Conservation (phyloP, 768 basidiomycete species). For the Lentinula raphanica region DNA sequence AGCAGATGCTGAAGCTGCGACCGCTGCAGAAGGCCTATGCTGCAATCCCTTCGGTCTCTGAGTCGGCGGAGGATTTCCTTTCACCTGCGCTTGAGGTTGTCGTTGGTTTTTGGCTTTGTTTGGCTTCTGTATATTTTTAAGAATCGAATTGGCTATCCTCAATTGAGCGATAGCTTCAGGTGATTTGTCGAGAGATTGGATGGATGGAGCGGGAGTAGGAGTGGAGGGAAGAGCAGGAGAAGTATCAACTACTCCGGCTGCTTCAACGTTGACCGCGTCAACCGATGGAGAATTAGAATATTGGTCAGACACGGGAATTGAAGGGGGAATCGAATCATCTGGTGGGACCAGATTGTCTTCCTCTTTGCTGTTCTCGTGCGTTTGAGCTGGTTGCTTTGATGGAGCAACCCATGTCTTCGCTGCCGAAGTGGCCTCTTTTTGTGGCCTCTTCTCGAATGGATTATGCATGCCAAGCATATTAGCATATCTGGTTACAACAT, state of each 20-base stretch:
- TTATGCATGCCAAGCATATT: neutral
- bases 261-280: neutral
- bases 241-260: neutral
- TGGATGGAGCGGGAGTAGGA: neutral
- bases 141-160: neutral
- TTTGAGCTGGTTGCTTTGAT: neutral
- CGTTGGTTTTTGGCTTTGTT: neutral
- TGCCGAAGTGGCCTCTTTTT: neutral
- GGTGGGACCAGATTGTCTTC: neutral
- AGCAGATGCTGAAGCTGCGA: too few relatives aligned
- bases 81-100: neutral
- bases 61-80: neutral
- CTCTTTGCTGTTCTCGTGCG: neutral
- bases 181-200: neutral
- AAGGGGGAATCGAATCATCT: neutral
- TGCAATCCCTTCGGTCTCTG: neutral
- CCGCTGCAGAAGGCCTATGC: neutral
- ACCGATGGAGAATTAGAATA: neutral
- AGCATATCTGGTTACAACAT: neutral
- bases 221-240: neutral
- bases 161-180: constrained; percentile 1
- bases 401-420: neutral
- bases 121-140: neutral
- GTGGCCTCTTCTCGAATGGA: neutral
- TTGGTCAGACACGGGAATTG: neutral